Evolutionary conservation across 2,329 filamentous ascomycete species (phyloP).

Genomic region (Phoma sp.): DNA sequence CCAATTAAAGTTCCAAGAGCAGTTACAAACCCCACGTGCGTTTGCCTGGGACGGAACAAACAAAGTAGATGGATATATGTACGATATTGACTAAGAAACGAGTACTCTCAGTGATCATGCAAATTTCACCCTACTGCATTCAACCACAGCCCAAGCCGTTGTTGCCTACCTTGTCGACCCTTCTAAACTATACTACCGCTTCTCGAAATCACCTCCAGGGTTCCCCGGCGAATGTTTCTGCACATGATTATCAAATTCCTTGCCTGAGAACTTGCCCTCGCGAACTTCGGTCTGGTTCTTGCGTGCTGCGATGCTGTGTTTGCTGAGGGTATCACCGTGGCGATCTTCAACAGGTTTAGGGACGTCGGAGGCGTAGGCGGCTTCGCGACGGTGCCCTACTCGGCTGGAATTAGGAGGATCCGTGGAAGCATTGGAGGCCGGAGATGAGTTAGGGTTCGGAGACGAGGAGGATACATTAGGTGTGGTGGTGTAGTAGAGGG

Average conservation of each 20-base stretch:
- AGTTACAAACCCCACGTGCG: too few species aligned
- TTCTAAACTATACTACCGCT: too few species aligned
- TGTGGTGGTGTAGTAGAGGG: slow-evolving; percentile 25
- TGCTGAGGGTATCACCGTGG: slow-evolving; percentile 32
- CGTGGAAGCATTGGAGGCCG: slow-evolving; percentile 1
- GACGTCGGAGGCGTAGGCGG: slow-evolving; percentile 24
- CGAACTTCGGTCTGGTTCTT: slow-evolving; percentile 35
- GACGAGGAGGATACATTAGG: not conserved
- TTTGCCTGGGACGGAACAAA: too few species aligned
- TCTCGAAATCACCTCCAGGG: slow-evolving; percentile 35
- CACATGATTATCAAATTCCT: slow-evolving; percentile 38
- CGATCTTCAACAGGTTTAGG: slow-evolving; percentile 37
- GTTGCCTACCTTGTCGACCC: too few species aligned
- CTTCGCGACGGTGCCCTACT: slow-evolving; percentile 17
- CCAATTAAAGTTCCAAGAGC: too few species aligned
- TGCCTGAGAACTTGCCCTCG: slow-evolving; percentile 32
- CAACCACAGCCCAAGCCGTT: too few species aligned
- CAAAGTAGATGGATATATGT: too few species aligned
- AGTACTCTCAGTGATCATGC: too few species aligned
- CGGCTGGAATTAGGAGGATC: not conserved
- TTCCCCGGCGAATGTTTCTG: slow-evolving; percentile 26
- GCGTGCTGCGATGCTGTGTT: slow-evolving; percentile 35
- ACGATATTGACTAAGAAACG: too few species aligned
- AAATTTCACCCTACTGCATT: too few species aligned
- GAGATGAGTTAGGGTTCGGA: not conserved